These are phyloP conservation scores for Trichosporon faecale DNA, from an alignment of 1,284 basidiomycete genomes.

Conservation along the genomic window DNA sequence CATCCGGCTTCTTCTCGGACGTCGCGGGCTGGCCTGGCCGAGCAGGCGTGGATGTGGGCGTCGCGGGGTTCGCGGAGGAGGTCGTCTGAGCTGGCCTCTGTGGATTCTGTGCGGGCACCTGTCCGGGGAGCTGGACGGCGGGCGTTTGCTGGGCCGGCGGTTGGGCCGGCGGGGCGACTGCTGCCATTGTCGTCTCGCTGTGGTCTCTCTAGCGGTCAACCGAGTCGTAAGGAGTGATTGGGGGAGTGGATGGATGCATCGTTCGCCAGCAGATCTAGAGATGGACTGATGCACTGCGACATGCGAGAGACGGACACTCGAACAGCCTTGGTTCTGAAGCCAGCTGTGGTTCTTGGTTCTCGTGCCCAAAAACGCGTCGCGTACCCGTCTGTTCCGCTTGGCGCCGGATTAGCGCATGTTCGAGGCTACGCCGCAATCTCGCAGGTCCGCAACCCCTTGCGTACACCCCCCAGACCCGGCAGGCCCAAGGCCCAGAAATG, in stretches of 20 bases:
- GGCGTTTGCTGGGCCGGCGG: not conserved
- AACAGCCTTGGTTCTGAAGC: not conserved
- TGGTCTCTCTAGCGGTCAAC: too few relatives aligned
- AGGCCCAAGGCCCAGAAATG: not conserved
- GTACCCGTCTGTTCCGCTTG: not conserved
- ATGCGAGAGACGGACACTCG: not conserved
- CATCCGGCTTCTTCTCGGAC: not conserved
- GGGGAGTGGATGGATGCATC: not conserved
- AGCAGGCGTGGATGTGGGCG: too few relatives aligned
- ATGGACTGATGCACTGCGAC: not conserved
- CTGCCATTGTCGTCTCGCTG: not conserved
- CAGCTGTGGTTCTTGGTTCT: not conserved
- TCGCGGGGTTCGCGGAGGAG: not conserved
- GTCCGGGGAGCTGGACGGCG: not conserved
- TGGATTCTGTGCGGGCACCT: not conserved
- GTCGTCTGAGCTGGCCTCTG: not conserved
- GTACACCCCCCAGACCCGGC: too few relatives aligned
- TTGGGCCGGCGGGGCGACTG: not conserved
- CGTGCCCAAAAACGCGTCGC: not conserved
- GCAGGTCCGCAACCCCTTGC: not conserved
- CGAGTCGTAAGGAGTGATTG: not conserved
- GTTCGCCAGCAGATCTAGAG: not conserved
- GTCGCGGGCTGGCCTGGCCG: too few relatives aligned
- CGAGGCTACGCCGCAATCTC: not conserved
- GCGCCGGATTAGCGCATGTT: not conserved